phyloP scores from a whole-genome alignment of 768 basidiomycete genomes.

The Mycena crocata region DNA sequence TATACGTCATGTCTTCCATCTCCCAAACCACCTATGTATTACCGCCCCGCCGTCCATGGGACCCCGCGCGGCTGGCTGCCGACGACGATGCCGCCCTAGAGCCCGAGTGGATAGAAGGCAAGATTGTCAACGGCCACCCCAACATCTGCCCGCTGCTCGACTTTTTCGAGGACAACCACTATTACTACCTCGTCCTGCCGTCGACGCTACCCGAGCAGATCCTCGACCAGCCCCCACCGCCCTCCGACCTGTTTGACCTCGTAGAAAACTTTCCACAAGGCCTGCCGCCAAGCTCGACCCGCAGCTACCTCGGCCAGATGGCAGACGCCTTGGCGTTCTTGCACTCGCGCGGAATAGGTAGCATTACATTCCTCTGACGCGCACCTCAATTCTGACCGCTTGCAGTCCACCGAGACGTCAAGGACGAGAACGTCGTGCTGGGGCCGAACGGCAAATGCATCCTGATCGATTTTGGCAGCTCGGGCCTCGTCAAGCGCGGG shows the following conservation, averaged over 20 bases:
- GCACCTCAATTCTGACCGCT: conserved; percentile 17
- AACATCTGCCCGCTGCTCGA: conserved; percentile 95
- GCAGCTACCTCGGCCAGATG: conserved; percentile 92
- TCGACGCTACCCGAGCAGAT: conserved; percentile 72
- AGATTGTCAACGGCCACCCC: conserved; percentile 87
- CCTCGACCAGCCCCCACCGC: conserved; percentile 64
- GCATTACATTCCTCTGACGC: conserved; percentile 10
- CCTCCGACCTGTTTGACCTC: conserved; percentile 93
- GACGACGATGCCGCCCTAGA: background rate
- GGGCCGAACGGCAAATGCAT: conserved; percentile 86
- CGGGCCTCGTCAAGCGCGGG: conserved; percentile 82
- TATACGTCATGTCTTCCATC: conserved; percentile 92
- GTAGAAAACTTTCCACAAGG: conserved; percentile 92
- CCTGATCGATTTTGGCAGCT: conserved; percentile 97
- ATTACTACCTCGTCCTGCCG: conserved; percentile 94
- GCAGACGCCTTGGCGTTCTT: conserved; percentile 92
- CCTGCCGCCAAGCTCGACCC: conserved; percentile 76
- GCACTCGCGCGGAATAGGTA: conserved; percentile 92
- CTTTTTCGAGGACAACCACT: conserved; percentile 97
- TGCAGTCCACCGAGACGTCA: conserved; percentile 94
- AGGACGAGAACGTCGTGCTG: conserved; percentile 95
- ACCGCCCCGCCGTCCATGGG: conserved; percentile 86
- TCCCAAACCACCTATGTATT: conserved; percentile 84
- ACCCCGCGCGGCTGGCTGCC: conserved; percentile 58
- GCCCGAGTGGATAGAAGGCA: conserved; percentile 77